A percentile compares a stretch with the other conserved stretches of the same genome.
These are phyloP conservation scores for Starmerella floricola DNA, from an alignment of 805 yeast species.

Conservation along the genomic window DNA sequence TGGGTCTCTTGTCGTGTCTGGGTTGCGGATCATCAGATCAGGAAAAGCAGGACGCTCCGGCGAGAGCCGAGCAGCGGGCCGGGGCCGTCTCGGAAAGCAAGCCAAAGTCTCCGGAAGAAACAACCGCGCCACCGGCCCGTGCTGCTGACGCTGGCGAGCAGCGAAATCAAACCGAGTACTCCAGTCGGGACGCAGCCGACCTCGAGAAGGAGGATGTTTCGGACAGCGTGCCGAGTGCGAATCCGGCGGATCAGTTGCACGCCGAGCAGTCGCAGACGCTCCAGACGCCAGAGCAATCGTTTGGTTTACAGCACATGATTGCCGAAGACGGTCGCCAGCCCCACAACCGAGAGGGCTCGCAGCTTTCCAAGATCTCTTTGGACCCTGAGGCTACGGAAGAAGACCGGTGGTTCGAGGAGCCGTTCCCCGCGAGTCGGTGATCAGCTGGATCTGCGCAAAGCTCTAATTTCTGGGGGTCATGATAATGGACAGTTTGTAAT, in stretches of 20 bases:
- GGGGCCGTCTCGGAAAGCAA: background rate
- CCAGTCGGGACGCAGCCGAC: too few relatives aligned
- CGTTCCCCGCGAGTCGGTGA: background rate
- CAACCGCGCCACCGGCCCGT: background rate
- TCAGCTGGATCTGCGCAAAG: too few relatives aligned
- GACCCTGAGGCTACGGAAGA: slow-evolving; percentile 10
- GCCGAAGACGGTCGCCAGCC: slow-evolving; percentile 1
- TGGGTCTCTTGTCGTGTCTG: slow-evolving; percentile 1
- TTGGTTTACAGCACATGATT: slow-evolving; percentile 8
- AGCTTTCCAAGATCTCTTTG: background rate
- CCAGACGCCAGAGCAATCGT: slow-evolving; percentile 6
- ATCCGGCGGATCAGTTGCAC: background rate
- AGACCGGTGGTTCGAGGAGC: slow-evolving; percentile 14
- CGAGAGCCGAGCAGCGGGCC: background rate
- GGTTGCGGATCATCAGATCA: slow-evolving; percentile 6
- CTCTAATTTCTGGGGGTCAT: too few relatives aligned
- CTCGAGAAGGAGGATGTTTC: background rate
- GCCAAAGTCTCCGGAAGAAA: background rate
- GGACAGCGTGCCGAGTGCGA: background rate
- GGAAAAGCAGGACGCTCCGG: background rate
- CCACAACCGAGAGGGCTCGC: background rate
- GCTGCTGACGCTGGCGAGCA: background rate
- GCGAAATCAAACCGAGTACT: too few relatives aligned
- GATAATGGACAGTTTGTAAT: too few relatives aligned
- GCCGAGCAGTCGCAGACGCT: too few relatives aligned